Evolutionary conservation across 768 basidiomycete genomes (phyloP).

Genomic region (Fibroporia radiculosa): DNA sequence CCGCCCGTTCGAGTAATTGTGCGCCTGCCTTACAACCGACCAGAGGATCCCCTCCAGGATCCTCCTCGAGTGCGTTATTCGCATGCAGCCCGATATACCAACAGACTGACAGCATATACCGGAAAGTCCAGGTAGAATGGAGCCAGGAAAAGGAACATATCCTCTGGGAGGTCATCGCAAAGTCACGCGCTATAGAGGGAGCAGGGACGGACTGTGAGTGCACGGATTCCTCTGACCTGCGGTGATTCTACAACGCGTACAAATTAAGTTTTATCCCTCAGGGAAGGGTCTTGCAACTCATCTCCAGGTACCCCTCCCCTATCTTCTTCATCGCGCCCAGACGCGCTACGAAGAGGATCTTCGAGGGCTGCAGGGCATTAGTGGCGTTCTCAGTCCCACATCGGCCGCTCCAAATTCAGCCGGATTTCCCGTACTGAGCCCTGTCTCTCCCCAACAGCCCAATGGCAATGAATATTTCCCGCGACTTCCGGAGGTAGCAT

Average conservation of each 20-base stretch:
- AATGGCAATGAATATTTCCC: slow-evolving; percentile 18
- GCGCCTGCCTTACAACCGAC: slow-evolving; percentile 70
- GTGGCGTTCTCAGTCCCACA: slow-evolving; percentile 49
- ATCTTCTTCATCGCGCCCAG: slow-evolving; percentile 78
- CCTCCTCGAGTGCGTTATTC: slow-evolving; percentile 55
- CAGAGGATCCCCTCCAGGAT: slow-evolving; percentile 57
- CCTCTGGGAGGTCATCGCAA: slow-evolving; percentile 81
- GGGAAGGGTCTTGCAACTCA: slow-evolving; percentile 82
- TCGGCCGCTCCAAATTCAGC: slow-evolving; percentile 27
- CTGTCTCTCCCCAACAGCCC: slow-evolving; percentile 6
- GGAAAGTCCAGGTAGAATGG: slow-evolving; percentile 66
- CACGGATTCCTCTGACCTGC: neutral
- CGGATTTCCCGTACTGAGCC: neutral
- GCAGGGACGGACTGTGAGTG: slow-evolving; percentile 73
- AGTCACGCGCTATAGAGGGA: slow-evolving; percentile 64
- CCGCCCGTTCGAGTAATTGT: slow-evolving; percentile 56
- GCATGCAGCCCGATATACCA: neutral
- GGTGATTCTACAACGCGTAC: slow-evolving; percentile 1
- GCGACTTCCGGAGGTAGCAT: slow-evolving; percentile 5
- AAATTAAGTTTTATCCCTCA: slow-evolving; percentile 21
- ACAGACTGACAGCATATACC: slow-evolving; percentile 1
- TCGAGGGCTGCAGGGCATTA: slow-evolving; percentile 68
- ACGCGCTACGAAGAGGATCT: slow-evolving; percentile 82
- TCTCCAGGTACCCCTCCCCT: slow-evolving; percentile 75
- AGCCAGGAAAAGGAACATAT: slow-evolving; percentile 76